phyloP scores from a whole-genome alignment of 345 rosid species.

The Eucalyptus camaldulensis region DNA sequence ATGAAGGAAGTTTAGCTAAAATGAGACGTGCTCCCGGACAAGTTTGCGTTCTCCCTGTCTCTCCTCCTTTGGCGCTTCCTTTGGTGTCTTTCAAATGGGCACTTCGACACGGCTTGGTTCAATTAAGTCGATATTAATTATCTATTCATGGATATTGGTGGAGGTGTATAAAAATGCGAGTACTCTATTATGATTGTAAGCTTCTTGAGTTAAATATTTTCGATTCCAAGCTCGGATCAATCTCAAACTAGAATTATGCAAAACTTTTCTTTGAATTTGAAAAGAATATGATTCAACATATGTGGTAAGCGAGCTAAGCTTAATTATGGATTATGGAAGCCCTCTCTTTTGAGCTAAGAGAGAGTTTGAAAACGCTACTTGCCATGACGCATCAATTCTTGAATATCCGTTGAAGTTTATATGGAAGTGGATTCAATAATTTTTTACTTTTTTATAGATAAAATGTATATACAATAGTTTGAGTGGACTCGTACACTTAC shows the following conservation, averaged over 20 bases:
- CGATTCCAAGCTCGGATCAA: fast-evolving
- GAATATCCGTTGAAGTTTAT: no score
- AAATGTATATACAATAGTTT: no score
- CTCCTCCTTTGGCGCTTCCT: no score
- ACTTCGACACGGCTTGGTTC: no score
- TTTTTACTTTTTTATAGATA: no score
- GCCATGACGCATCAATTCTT: no score
- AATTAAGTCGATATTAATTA: not conserved
- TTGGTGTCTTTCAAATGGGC: no score
- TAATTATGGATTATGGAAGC: not conserved
- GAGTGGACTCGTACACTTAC: no score
- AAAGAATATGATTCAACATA: not conserved
- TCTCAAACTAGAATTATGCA: not conserved
- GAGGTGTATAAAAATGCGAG: not conserved
- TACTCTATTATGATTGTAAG: not conserved
- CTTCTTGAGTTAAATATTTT: not conserved
- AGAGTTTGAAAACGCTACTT: not conserved
- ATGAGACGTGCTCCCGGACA: no score
- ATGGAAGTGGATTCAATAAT: not conserved
- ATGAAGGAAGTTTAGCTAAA: no score
- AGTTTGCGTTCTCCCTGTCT: no score
- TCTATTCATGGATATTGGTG: not conserved
- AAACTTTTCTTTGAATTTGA: no score
- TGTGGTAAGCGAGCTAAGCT: not conserved
- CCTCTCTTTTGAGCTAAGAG: not conserved